Percentiles rank a stretch among this genome's conserved stretches.
phyloP scores from a whole-genome alignment of 2,329 filamentous ascomycete genomes.

The Colletotrichum sp. region DNA sequence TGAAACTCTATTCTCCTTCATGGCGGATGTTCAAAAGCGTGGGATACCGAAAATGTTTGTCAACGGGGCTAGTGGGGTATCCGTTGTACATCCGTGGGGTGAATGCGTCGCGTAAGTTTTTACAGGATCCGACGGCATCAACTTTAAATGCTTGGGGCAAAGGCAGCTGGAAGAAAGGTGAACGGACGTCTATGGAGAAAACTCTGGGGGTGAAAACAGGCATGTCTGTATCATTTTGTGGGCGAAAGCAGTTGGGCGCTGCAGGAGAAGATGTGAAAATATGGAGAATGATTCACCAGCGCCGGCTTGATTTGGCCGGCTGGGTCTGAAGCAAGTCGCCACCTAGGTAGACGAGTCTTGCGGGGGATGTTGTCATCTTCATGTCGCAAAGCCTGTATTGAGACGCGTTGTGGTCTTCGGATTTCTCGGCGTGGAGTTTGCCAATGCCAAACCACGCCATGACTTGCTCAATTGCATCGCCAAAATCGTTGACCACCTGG shows the following conservation, averaged over 20 bases:
- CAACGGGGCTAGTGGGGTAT: background rate
- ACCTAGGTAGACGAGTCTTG: background rate
- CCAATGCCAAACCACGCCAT: background rate
- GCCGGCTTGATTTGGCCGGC: background rate
- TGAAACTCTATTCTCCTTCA: no score
- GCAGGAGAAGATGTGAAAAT: background rate
- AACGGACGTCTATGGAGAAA: background rate
- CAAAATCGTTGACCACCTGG: background rate
- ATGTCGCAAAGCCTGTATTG: background rate
- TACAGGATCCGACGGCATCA: background rate
- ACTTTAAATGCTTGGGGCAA: background rate
- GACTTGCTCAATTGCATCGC: background rate
- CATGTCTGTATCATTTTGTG: background rate
- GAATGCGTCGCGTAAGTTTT: background rate
- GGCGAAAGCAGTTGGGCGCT: background rate
- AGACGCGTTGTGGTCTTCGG: background rate
- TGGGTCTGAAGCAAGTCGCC: background rate
- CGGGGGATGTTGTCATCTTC: background rate
- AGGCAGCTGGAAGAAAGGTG: background rate
- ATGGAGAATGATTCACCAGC: background rate
- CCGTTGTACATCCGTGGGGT: background rate
- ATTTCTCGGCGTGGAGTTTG: background rate
- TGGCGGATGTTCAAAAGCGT: background rate
- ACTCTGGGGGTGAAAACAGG: background rate
- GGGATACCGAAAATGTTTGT: background rate